Base-by-base conservation (phyloP, 441 rosid species). In the Flueggea neowawraea region DNA sequence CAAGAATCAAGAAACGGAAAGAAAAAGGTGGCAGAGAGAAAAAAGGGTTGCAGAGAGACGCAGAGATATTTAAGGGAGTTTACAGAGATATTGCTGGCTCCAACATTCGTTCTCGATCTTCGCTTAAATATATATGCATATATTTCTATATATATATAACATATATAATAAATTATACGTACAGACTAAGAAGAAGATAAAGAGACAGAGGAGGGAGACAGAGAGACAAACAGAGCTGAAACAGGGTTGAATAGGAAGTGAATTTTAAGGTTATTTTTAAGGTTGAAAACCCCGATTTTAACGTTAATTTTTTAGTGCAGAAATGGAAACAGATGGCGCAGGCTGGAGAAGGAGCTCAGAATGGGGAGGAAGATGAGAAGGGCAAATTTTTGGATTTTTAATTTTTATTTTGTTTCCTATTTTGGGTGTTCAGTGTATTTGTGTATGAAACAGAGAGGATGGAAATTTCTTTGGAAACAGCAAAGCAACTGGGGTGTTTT, bases 31-130 rank as follows among this genome's bases (percentile, higher is more conserved):
- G 61, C 12, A 47, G 60, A 60, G 61, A 67, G 33, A 64, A 59
- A 54, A 58, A 55, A 51, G 60, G 55, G 41, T 36, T 3, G 4
- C 41, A 36, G 9, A 36, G 4, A 49, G 53, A 61, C 57, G 54
- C 55, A 16, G 51, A 31, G 57, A 36, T 32, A 54, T 62, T 55
- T 52, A 47, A 16, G 5, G 15, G 5, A 12, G 33, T 15, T 3
- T 12, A 45, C 32, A 56, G 48, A 67, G 41, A 36, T 36, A 36
- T 36, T 31, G 52, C 65, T 62, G 67, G 45, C 61, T 64, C 73
- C 72, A 77, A 75, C 80, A 69, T 53, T 69, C 36, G 66, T 65
- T 69, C 77, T 64, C 68, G 54, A 68, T 64, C 41, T 63, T 33
- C 8, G 12, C 8, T 41, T 33, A 54, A 33, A 49, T 7, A 14